phyloP scores from a whole-genome alignment of 345 rosid genomes.

The Eucalyptus coolabah region DNA sequence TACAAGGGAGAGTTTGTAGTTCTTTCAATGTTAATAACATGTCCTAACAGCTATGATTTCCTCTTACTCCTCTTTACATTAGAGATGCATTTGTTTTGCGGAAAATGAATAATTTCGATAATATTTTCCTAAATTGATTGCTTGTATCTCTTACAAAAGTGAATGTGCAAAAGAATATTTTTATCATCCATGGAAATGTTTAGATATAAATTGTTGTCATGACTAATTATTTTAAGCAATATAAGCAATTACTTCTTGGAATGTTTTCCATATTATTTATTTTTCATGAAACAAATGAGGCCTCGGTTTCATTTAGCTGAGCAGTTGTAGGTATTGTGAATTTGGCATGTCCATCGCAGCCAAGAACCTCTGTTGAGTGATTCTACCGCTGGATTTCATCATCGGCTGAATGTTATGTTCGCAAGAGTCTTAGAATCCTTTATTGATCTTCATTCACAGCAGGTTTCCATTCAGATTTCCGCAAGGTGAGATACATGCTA shows the following conservation, averaged over 20 bases:
- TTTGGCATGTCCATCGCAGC: background rate
- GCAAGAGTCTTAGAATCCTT: background rate
- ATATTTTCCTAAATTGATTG: too few relatives aligned
- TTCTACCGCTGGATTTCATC: background rate
- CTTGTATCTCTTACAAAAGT: too few relatives aligned
- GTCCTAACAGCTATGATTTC: background rate
- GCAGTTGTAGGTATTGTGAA: background rate
- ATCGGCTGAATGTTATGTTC: background rate
- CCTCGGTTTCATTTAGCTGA: background rate
- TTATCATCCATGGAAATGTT: too few relatives aligned
- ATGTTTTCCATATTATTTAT: too few relatives aligned
- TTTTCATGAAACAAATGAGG: too few relatives aligned
- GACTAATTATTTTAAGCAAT: too few relatives aligned
- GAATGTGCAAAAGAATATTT: too few relatives aligned
- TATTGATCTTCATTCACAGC: background rate
- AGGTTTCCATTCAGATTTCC: background rate
- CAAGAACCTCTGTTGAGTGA: too few relatives aligned
- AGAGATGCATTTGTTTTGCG: background rate
- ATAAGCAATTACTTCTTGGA: too few relatives aligned
- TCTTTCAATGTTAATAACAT: background rate
- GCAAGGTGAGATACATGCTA: background rate
- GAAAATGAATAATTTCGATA: too few relatives aligned
- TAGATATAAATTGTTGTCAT: too few relatives aligned
- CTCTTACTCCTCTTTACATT: background rate
- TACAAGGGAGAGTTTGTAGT: background rate